Evolutionary conservation across 1,284 basidiomycete genomes (phyloP), one percentile per base, ranked within the genome.

Genomic region (Sanghuangporus weigelae): DNA sequence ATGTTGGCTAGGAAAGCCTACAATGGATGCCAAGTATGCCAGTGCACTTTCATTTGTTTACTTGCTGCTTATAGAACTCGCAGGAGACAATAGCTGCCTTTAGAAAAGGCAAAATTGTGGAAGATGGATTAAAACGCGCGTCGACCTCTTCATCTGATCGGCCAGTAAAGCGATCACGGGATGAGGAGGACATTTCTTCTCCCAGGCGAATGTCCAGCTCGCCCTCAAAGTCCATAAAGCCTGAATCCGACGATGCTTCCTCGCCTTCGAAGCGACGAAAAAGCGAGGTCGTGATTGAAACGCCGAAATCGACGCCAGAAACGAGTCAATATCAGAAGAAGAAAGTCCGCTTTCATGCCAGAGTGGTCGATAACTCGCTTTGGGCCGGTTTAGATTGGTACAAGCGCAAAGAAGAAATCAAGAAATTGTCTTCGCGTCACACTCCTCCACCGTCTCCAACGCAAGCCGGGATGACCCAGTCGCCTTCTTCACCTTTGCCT

Each of bases 311-410:
- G 55, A 36, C 59, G 38, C 23, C 54, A 35, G 39, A 62, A 48
- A 16, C 42, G 19, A 23, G 38, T 31, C 59, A 39, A 39, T 7
- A 19, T 23, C 35, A 16, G 14, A 60, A 60, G 58, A 31, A 49
- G 40, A 16, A n/a, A 21, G 56, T 59, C 35, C n/a, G 67, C 57
- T 57, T 68, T 42, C 68, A 68, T 49, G 65, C 68, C 10, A 54
- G 50, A 16, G 51, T 57, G 14, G 36, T 64, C 38, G 68, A 68
- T 42, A 68, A 68, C 36, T 62, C 60, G 26, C 57, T 58, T 10
- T 68, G 66, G 57, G 53, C 67, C 14, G 60, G 63, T 16, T 23
- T 63, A 8, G 44, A 35, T 12, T 44, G 26, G 26, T 31, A 31
- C 26, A 31, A 31, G 26, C 26, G 26, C 26, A 31, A 31, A 31